Conservation (phyloP, 2,329 filamentous ascomycete genomes). For the Penicillium sp. region DNA sequence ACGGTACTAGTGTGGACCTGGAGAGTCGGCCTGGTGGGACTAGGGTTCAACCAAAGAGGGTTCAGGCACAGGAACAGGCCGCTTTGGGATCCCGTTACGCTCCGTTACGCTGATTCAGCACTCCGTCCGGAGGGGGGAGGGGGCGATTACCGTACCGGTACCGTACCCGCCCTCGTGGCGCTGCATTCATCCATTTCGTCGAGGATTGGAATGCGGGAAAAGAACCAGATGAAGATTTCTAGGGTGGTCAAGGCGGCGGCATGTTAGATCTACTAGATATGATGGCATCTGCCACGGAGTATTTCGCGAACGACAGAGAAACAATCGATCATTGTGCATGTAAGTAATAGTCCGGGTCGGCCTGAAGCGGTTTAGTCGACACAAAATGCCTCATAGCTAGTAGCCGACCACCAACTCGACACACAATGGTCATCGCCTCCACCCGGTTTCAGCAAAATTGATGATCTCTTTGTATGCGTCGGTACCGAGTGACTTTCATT, state of each 20-base stretch:
- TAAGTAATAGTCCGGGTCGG: constrained; percentile 1
- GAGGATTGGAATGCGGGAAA: constrained; percentile 1
- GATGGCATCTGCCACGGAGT: not conserved
- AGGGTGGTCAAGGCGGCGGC: not conserved
- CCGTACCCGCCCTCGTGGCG: constrained; percentile 9
- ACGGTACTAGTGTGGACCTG: not conserved
- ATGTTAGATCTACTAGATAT: not conserved
- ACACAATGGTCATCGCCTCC: constrained; percentile 16
- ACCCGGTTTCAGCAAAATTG: constrained; percentile 4
- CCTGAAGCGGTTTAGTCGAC: constrained; percentile 17
- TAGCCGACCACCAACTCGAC: constrained; percentile 12
- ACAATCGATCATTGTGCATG: not conserved
- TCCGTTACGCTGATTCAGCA: not conserved
- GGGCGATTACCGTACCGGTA: constrained; percentile 11
- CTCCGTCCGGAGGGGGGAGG: not conserved
- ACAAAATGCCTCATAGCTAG: constrained; percentile 26
- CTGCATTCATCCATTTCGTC: not conserved
- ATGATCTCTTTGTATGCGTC: constrained; percentile 11
- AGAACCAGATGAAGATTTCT: not conserved
- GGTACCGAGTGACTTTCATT: not conserved
- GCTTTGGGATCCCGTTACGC: constrained; percentile 1
- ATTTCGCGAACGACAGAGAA: not conserved
- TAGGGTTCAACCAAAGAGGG: constrained; percentile 2
- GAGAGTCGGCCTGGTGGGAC: not conserved
- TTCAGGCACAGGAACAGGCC: constrained; percentile 15